phyloP scores from a whole-genome alignment of 2,329 filamentous ascomycete genomes.

The Colletotrichum sp. region DNA sequence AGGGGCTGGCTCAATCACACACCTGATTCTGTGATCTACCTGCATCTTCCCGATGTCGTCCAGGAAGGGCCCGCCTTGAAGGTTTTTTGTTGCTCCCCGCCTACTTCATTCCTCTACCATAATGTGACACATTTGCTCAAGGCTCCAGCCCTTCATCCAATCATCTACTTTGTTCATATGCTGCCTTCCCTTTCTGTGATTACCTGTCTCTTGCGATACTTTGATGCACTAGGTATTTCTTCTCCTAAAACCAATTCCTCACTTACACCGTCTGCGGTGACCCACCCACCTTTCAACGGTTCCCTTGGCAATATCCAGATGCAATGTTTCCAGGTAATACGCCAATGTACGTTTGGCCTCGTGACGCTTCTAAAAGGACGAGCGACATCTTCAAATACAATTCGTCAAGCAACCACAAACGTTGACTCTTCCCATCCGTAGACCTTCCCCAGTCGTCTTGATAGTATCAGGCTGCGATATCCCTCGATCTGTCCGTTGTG shows the following conservation, averaged over 20 bases:
- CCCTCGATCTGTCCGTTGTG: background rate
- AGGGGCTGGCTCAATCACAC: background rate
- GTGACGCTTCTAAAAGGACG: background rate
- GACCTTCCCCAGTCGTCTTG: background rate
- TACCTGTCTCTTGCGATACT: background rate
- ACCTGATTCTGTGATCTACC: background rate
- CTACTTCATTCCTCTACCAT: background rate
- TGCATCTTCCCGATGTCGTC: background rate
- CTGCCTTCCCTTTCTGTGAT: background rate
- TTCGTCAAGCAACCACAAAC: background rate
- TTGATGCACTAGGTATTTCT: background rate
- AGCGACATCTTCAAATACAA: background rate
- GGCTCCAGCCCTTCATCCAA: background rate
- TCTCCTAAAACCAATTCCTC: background rate
- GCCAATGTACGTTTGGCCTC: background rate
- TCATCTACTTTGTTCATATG: background rate
- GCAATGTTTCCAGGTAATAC: background rate
- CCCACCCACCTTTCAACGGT: background rate
- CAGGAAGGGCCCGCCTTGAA: background rate
- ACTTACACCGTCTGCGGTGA: background rate
- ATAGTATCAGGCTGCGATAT: background rate
- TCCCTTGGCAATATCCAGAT: background rate
- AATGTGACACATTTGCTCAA: background rate
- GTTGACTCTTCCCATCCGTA: background rate
- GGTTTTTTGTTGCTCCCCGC: background rate